These are phyloP conservation scores for Neolentinus lepideus DNA, from an alignment of 1,284 basidiomycete species.

Conservation along the genomic window DNA sequence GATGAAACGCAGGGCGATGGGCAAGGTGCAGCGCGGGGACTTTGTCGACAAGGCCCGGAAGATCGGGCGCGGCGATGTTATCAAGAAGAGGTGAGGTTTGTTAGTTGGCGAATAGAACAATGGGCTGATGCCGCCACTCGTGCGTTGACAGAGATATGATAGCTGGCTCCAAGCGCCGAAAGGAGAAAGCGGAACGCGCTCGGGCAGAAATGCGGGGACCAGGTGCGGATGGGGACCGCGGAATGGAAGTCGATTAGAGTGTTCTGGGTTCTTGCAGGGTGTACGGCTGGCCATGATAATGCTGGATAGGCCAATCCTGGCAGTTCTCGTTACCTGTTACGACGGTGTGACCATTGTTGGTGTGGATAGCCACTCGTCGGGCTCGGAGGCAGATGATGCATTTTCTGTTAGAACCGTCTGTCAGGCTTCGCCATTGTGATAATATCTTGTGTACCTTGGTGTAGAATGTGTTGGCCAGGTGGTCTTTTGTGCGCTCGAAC, in stretches of 20 bases:
- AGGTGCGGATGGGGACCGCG: too few species aligned
- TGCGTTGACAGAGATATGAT: conserved; percentile 59
- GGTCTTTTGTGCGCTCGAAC: not conserved
- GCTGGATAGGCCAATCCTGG: too few species aligned
- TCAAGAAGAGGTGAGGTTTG: conserved; percentile 57
- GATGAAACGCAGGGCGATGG: conserved; percentile 81
- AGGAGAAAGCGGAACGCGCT: conserved; percentile 24
- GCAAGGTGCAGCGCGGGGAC: conserved; percentile 76
- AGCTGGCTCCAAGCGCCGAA: conserved; percentile 59
- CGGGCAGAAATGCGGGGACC: not conserved
- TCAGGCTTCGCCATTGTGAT: too few species aligned
- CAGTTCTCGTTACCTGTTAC: conserved; percentile 1
- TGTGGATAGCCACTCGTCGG: not conserved
- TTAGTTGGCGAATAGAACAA: conserved; percentile 2
- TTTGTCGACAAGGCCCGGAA: conserved; percentile 68
- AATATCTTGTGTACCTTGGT: too few species aligned
- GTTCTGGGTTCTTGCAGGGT: not conserved
- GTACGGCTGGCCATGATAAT: too few species aligned
- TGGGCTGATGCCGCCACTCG: conserved; percentile 6
- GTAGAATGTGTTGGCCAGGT: too few species aligned
- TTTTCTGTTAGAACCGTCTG: too few species aligned
- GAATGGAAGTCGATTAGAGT: conserved; percentile 1
- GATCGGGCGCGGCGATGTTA: conserved; percentile 64
- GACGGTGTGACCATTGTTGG: not conserved
- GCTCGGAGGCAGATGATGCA: too few species aligned